Evolutionary conservation across 1,284 basidiomycete species (phyloP).

Genomic region (Pseudozyma hubeiensis): DNA sequence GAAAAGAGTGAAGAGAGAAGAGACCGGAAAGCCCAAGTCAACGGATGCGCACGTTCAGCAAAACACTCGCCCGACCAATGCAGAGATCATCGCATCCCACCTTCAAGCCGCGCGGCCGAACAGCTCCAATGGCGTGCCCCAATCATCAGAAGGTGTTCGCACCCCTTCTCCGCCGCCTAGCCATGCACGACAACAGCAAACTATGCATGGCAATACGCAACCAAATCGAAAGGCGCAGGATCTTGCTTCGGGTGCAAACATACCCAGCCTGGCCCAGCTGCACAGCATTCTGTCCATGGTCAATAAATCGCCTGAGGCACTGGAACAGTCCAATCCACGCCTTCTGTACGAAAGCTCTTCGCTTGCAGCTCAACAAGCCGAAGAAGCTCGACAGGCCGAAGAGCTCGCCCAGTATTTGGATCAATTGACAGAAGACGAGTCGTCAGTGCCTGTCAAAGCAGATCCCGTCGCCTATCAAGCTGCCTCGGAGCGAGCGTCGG

Average conservation of each 20-base stretch:
- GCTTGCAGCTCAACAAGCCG: background rate
- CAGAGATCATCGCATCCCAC: background rate
- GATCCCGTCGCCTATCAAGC: background rate
- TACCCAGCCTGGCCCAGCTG: slow-evolving; percentile 10
- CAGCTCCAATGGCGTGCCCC: background rate
- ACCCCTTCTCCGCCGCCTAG: slow-evolving; percentile 11
- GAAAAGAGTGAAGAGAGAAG: slow-evolving; percentile 6
- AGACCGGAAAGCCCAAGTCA: too few relatives aligned
- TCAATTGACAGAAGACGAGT: slow-evolving; percentile 10
- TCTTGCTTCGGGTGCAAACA: background rate
- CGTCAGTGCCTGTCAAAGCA: background rate
- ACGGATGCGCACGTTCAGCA: too few relatives aligned
- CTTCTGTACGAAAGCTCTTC: background rate
- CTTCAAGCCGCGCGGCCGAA: background rate
- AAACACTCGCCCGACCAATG: too few relatives aligned
- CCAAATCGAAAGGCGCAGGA: too few relatives aligned
- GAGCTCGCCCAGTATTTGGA: slow-evolving; percentile 21
- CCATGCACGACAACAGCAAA: background rate
- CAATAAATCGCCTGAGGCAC: background rate
- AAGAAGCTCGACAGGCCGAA: slow-evolving; percentile 24
- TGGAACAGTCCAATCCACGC: background rate
- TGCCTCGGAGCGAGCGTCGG: background rate
- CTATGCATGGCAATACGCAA: too few relatives aligned
- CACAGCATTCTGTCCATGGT: slow-evolving; percentile 2
- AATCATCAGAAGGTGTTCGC: slow-evolving; percentile 2